Evolutionary conservation across 2,329 filamentous ascomycete genomes (phyloP).

Genomic region (Phialophora chinensis): DNA sequence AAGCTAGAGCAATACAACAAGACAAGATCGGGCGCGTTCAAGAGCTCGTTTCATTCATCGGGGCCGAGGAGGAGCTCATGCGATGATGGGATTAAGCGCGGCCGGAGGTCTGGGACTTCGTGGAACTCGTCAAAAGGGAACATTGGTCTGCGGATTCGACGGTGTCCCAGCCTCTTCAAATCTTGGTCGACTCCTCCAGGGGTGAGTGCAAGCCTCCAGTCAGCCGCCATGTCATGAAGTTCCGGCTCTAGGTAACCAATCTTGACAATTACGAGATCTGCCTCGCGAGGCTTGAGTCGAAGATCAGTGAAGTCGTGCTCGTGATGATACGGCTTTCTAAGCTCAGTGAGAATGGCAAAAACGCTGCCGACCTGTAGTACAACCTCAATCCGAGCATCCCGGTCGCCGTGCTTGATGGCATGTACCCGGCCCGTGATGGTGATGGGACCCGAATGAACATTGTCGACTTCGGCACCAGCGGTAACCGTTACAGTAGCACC

Average conservation of each 20-base stretch:
- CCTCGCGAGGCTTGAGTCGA: constrained; percentile 13
- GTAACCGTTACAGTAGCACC: constrained; percentile 16
- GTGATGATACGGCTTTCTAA: constrained; percentile 17
- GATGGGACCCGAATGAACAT: constrained; percentile 12
- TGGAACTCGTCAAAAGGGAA: constrained; percentile 14
- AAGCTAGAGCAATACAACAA: not conserved
- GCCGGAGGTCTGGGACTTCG: not conserved
- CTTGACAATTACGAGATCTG: constrained; percentile 15
- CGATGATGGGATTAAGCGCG: constrained; percentile 10
- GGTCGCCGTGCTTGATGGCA: constrained; percentile 13
- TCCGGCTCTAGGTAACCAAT: constrained; percentile 17
- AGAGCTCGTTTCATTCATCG: not conserved
- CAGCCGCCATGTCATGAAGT: constrained; percentile 18
- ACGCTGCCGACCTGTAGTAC: constrained; percentile 16
- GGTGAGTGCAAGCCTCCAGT: constrained; percentile 14
- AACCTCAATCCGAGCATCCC: constrained; percentile 10
- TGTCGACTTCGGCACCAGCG: constrained; percentile 8
- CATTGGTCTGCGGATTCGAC: constrained; percentile 16
- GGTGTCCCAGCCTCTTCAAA: constrained; percentile 14
- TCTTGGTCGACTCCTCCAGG: constrained; percentile 20
- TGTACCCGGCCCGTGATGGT: constrained; percentile 16
- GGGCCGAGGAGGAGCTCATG: not conserved
- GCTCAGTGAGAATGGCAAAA: constrained; percentile 14
- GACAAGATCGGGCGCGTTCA: not conserved
- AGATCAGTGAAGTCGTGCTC: constrained; percentile 20